These are phyloP conservation scores for Mucor circinelloides DNA, from an alignment of 371 early-diverging fungal genomes.

Conservation along the genomic window DNA sequence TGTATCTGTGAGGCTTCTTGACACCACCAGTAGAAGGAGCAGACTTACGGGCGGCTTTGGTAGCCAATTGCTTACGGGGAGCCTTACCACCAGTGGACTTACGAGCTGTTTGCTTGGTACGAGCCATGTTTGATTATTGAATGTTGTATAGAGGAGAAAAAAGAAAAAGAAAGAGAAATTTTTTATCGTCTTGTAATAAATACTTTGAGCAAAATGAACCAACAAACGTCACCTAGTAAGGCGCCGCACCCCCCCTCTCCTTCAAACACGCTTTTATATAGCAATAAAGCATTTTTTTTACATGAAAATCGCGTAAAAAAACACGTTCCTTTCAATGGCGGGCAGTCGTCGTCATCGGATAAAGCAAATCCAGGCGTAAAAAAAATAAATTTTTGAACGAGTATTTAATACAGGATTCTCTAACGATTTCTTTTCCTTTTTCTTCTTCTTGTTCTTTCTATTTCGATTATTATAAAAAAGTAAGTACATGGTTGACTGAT, in stretches of 20 bases:
- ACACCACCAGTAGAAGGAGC: constrained; percentile 60
- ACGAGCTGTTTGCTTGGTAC: constrained; percentile 99
- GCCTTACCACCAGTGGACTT: constrained; percentile 99
- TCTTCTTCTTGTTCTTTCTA: constrained; percentile 6
- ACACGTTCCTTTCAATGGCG: neutral
- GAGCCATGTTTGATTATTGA: constrained; percentile 71
- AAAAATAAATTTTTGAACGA: neutral
- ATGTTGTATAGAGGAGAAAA: neutral
- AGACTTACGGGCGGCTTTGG: constrained; percentile 84
- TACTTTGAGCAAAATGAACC: neutral
- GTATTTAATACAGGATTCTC: constrained; percentile 1
- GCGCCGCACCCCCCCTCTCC: neutral
- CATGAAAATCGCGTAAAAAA: neutral
- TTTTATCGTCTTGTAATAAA: neutral
- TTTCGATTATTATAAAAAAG: constrained; percentile 9
- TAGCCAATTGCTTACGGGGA: constrained; percentile 97
- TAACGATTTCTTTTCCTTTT: neutral
- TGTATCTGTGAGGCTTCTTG: constrained; percentile 90
- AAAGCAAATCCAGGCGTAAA: neutral
- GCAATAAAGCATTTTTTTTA: neutral
- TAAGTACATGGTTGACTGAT: constrained; percentile 2
- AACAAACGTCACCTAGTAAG: neutral
- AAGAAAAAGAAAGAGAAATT: constrained; percentile 7
- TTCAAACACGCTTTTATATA: neutral
- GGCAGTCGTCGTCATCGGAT: neutral